phyloP scores from a whole-genome alignment of 2,329 filamentous ascomycete genomes.

The Botrytis paeoniae region DNA sequence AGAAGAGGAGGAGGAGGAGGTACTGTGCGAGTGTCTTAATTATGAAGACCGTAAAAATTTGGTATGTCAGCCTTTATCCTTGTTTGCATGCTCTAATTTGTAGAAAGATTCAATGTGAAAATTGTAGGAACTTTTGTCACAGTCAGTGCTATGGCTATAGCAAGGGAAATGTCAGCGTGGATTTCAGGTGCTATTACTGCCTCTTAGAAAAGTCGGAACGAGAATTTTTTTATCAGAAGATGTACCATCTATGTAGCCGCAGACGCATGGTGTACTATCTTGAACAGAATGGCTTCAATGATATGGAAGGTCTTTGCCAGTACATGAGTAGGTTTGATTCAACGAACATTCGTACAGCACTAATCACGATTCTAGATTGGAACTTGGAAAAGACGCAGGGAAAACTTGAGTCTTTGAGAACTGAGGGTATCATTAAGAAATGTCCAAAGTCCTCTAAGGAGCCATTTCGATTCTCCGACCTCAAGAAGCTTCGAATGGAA shows the following conservation, averaged over 20 bases:
- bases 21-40: constrained; percentile 3
- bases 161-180: not conserved
- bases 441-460: not conserved
- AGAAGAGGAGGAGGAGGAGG: not conserved
- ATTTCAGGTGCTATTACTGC: constrained; percentile 28
- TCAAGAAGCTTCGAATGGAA: constrained; percentile 4
- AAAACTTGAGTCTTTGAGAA: constrained; percentile 15
- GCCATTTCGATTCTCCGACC: constrained; percentile 1
- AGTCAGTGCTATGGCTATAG: constrained; percentile 31
- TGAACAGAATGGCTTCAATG: constrained; percentile 10
- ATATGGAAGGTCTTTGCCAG: constrained; percentile 20
- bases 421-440: constrained; percentile 21
- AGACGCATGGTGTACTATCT: constrained; percentile 26
- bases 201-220: constrained; percentile 18
- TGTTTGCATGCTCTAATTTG: not conserved
- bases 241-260: constrained; percentile 19
- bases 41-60: constrained; percentile 4
- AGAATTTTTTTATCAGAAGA: constrained; percentile 9
- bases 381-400: constrained; percentile 5
- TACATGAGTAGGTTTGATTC: constrained; percentile 5
- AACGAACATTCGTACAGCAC: not conserved
- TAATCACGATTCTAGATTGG: not conserved
- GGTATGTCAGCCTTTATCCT: not conserved
- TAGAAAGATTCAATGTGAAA: constrained; percentile 27
- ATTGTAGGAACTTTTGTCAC: constrained; percentile 27